Evolutionary conservation across 2,329 filamentous ascomycete species (phyloP).

Genomic region (Acrocalymma vagum): DNA sequence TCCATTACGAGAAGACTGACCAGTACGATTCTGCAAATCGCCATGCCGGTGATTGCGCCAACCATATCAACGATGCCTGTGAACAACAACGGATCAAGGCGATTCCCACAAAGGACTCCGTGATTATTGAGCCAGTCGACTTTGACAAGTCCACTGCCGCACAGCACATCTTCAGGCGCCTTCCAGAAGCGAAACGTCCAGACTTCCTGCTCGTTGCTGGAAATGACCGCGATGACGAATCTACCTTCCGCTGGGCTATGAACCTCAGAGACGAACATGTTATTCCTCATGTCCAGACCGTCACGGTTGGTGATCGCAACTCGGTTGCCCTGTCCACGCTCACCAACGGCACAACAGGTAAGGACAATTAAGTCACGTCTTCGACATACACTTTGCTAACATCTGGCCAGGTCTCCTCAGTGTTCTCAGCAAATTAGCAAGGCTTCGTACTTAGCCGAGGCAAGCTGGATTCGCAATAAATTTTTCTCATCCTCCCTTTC

Average conservation of each 20-base stretch:
- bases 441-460: conserved; percentile 25
- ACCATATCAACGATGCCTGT: conserved; percentile 94
- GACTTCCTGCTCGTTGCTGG: conserved; percentile 92
- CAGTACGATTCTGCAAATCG: conserved; percentile 78
- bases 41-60: conserved; percentile 88
- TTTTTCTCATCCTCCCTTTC: too few relatives aligned
- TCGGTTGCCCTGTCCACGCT: conserved; percentile 87
- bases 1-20: conserved; percentile 86
- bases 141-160: conserved; percentile 90
- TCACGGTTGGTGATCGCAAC: conserved; percentile 85
- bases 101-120: conserved; percentile 78
- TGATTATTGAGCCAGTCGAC: conserved; percentile 84
- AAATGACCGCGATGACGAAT: conserved; percentile 91
- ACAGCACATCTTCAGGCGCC: conserved; percentile 70
- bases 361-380: conserved; percentile 40
- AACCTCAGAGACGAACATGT: conserved; percentile 64
- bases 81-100: conserved; percentile 85
- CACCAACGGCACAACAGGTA: conserved; percentile 91
- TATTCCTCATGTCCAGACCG: conserved; percentile 74
- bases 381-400: conserved; percentile 11
- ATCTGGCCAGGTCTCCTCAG: conserved; percentile 35
- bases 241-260: conserved; percentile 95
- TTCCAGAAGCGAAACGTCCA: conserved; percentile 47
- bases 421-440: conserved; percentile 37
- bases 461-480: too few relatives aligned